Base-by-base conservation (phyloP, 164 flowering plant species). In the Aristolochia contorta region DNA sequence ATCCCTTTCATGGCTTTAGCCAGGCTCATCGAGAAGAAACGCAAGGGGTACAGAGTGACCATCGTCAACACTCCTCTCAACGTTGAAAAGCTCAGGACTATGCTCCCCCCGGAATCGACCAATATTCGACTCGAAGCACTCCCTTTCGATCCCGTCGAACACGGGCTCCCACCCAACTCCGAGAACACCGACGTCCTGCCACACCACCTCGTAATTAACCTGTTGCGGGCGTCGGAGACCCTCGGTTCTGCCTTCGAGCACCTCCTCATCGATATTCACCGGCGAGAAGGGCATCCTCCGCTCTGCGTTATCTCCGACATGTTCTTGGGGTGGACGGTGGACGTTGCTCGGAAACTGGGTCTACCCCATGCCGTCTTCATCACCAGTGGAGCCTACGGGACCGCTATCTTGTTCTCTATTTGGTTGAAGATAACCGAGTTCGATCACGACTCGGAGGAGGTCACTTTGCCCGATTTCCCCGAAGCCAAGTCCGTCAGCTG, bases 1-100 rank as follows among this genome's bases (percentile, higher is more conserved):
- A 46, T 37, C 37, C 60, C 66, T 15, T 63, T 63, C 53, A 16
- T 46, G 50, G 33, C 43, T 41, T 51, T 63, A 21, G 59, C 66
- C 32, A 30, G 21, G 4, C 66, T 54, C 21, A 43, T 63, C 21
- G 47, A 33, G 23, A 21, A 43, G 16, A 51, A 23, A 32, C 27
- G n/a, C 32, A 45, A 14, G 15, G 14, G 27, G 27, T 47, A 21
- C 63, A 64, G 19, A 12, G 55, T 64, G 43, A 69, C 72, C 58
- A 54, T 69, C 55, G 47, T 59, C 47, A 63, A 15, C 27, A 69
- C 67, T 32, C 63, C 67, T 33, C 56, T 53, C 60, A 64, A 69
- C 64, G 21, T 54, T 49, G 18, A 12, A 9, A 54, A 47, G 51
- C 67, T 64, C 57, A 55, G 22, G 18, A 32, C 59, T 18, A 10